Evolutionary conservation across 768 basidiomycete species (phyloP).

Genomic region (Tulasnella sp.): DNA sequence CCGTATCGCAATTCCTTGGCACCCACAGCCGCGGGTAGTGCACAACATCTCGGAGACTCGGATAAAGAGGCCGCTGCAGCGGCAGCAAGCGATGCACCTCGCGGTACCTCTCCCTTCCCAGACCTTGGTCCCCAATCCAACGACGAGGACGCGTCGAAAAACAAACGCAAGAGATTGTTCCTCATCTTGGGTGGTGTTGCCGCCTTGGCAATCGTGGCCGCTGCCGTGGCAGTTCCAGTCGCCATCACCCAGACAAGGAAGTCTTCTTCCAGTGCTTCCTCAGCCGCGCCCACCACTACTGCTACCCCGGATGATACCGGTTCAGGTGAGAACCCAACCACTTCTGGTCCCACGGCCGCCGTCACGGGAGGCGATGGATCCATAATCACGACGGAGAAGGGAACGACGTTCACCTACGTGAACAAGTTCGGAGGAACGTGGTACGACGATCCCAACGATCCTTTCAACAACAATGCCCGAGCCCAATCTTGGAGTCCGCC

Average conservation of each 20-base stretch:
- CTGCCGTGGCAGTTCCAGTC: slow-evolving; percentile 67
- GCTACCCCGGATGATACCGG: slow-evolving; percentile 38
- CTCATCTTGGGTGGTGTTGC: slow-evolving; percentile 18
- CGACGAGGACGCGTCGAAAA: not conserved
- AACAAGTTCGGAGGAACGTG: slow-evolving; percentile 87
- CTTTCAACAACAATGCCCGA: slow-evolving; percentile 80
- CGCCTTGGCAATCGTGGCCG: slow-evolving; percentile 48
- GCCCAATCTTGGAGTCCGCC: slow-evolving; percentile 83
- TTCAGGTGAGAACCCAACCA: slow-evolving; percentile 21
- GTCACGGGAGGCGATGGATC: slow-evolving; percentile 74
- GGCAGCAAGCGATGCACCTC: not conserved
- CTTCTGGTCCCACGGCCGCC: slow-evolving; percentile 39
- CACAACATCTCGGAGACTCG: not conserved
- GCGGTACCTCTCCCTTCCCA: not conserved
- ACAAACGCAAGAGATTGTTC: not conserved
- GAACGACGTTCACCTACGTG: slow-evolving; percentile 76
- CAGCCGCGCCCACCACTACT: slow-evolving; percentile 34
- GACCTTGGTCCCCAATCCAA: not conserved
- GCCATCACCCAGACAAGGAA: slow-evolving; percentile 63
- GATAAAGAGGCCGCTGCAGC: slow-evolving; percentile 5
- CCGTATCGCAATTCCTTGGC: slow-evolving; percentile 10
- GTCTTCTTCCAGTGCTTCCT: slow-evolving; percentile 35
- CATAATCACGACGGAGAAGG: slow-evolving; percentile 75
- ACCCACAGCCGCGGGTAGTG: slow-evolving; percentile 1
- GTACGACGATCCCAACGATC: slow-evolving; percentile 83